phyloP scores from a whole-genome alignment of 108 stramenopile species.

The Aurantiochytrium sp. region DNA sequence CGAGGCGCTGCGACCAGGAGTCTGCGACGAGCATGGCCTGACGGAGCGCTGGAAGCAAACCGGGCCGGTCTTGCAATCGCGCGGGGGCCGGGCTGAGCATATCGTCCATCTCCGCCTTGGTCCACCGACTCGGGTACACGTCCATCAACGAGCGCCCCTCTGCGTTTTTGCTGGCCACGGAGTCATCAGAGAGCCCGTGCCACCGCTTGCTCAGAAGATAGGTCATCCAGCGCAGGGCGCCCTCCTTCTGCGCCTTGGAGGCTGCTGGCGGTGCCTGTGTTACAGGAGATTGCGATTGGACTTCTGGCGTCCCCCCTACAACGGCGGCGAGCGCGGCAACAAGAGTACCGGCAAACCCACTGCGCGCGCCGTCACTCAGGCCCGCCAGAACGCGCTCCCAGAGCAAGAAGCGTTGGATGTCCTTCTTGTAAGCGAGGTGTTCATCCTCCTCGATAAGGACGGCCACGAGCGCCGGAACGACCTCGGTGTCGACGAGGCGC shows the following conservation, averaged over 20 bases:
- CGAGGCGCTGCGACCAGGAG: constrained; percentile 3
- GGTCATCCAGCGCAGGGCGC: background rate
- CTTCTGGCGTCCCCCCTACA: too few species aligned
- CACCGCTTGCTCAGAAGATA: background rate
- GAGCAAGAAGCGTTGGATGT: background rate
- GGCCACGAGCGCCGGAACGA: background rate
- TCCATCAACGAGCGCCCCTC: background rate
- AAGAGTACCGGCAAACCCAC: background rate
- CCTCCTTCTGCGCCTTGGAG: background rate
- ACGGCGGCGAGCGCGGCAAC: background rate
- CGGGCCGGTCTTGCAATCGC: background rate
- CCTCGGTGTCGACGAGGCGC: background rate
- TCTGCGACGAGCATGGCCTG: background rate
- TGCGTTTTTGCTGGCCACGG: background rate
- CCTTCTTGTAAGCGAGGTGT: background rate
- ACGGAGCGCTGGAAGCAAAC: background rate
- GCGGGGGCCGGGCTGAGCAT: background rate
- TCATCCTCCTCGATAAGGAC: background rate
- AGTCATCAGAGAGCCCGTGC: background rate
- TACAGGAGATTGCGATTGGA: background rate
- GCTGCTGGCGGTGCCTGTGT: background rate
- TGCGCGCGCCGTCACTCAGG: background rate
- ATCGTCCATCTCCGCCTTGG: background rate
- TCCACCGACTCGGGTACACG: background rate
- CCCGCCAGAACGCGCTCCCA: constrained; percentile 21